Conservation (phyloP, 2,329 filamentous ascomycete genomes). For the Shiraia bambusicola region DNA sequence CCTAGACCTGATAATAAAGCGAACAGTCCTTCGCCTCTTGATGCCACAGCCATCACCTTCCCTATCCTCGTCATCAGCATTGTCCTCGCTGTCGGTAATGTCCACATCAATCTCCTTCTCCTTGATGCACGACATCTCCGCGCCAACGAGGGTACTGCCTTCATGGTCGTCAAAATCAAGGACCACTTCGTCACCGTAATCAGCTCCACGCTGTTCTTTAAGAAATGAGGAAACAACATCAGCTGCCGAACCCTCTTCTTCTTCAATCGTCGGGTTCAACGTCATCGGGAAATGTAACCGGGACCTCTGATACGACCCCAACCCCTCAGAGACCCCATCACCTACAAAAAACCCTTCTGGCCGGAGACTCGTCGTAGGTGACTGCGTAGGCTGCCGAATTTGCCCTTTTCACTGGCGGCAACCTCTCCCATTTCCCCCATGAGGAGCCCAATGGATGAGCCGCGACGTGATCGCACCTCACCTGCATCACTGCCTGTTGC, state of each 20-base stretch:
- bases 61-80: constrained; percentile 16
- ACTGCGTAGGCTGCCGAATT: constrained; percentile 35
- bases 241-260: constrained; percentile 24
- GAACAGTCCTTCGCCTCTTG: constrained; percentile 33
- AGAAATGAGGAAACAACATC: constrained; percentile 9
- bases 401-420: constrained; percentile 33
- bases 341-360: constrained; percentile 55
- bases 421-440: constrained; percentile 41
- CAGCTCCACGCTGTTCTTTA: constrained; percentile 6
- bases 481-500: constrained; percentile 46
- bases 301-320: constrained; percentile 33
- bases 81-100: constrained; percentile 21
- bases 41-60: constrained; percentile 19
- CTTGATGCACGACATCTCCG: constrained; percentile 3
- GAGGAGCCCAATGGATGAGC: constrained; percentile 45
- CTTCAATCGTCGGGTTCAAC: constrained; percentile 34
- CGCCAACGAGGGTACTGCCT: constrained; percentile 7
- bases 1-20: constrained; percentile 38
- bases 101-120: constrained; percentile 23
- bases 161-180: constrained; percentile 18
- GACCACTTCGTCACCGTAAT: constrained; percentile 17
- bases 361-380: constrained; percentile 48
- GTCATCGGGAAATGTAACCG: constrained; percentile 20
- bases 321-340: constrained; percentile 34
- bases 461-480: constrained; percentile 47